Base-by-base conservation (phyloP, 2,329 filamentous ascomycete species). In the Fusarium nygamai region DNA sequence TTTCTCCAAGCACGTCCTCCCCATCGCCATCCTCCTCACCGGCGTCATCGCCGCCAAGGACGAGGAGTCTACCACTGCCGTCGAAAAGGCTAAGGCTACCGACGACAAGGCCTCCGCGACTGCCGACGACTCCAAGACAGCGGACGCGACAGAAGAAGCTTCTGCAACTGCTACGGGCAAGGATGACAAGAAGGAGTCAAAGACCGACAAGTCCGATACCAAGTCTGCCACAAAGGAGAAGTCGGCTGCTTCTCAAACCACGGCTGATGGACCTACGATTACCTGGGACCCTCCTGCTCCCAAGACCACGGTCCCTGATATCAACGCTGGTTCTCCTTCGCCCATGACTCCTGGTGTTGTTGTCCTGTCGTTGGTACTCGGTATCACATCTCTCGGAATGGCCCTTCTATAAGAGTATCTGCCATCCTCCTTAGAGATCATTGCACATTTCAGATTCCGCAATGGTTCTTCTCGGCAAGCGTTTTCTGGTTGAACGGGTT, bases 1-100 rank as follows among this genome's bases (percentile, higher is more conserved):
- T 56, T 65, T 79, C 76, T 74, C 75, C 27, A 73, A 77, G 72
- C 75, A 78, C 61, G 48, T 79, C 36, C 73, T 79, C 31, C 77
- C 77, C 22, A 61, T 78, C 8, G 73, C 74, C 31, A 66, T 79
- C 47, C 61, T 79, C 64, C 64, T 79, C 44, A 76, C 74, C 19
- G 61, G 74, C 20, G 76, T 72, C 66, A 70, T 75, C 34, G 76
- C 76, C 20, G 67, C 67, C 46, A 68, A 44, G 38, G 59, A 61
- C 39, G 69, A 71, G 19, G 67, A 71, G 24, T 44, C 76, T 60
- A 67, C 66, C 33, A 69, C 72, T 29, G 69, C 64, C 12, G 75
- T 64, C 20, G 62, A 60, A 19, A 64, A 62, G 24, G 60, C 72
- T 31, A 71, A 69, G 51, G 67, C 76, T 29, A 67, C 74, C 27